Conservation (phyloP, 495 filamentous ascomycete species). For the Penicillium bovifimosum region DNA sequence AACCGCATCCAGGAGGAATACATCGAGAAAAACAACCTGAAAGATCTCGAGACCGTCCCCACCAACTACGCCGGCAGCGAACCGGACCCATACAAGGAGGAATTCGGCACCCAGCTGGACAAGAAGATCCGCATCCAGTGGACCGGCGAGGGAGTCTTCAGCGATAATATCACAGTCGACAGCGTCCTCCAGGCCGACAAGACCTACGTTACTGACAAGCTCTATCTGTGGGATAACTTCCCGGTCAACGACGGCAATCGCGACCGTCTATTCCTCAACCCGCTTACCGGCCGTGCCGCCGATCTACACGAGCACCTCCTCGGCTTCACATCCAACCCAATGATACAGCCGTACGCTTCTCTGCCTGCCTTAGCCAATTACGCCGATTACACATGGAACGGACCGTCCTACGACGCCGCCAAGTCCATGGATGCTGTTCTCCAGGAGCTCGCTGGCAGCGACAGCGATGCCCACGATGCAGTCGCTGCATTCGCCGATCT, state of each 20-base stretch:
- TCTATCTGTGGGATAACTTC: slow-evolving; percentile 16
- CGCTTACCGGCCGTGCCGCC: slow-evolving; percentile 8
- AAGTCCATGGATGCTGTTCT: slow-evolving; percentile 7
- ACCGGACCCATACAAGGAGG: slow-evolving; percentile 12
- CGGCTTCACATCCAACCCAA: slow-evolving; percentile 15
- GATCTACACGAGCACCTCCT: slow-evolving; percentile 11
- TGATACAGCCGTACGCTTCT: slow-evolving; percentile 12
- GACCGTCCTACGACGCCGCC: slow-evolving; percentile 3
- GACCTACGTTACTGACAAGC: slow-evolving; percentile 12
- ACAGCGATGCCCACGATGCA: slow-evolving; percentile 4
- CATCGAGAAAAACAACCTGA: slow-evolving; percentile 6
- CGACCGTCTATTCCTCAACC: slow-evolving; percentile 13
- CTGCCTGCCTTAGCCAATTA: slow-evolving; percentile 14
- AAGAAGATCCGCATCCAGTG: slow-evolving; percentile 16
- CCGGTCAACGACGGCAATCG: slow-evolving; percentile 16
- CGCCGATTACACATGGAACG: slow-evolving; percentile 15
- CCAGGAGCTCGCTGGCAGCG: slow-evolving; percentile 6
- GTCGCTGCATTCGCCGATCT: slow-evolving; percentile 10
- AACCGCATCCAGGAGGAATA: slow-evolving; percentile 12
- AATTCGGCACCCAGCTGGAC: slow-evolving; percentile 14
- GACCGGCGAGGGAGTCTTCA: slow-evolving; percentile 18
- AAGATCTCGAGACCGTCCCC: slow-evolving; percentile 12
- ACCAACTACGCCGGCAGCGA: slow-evolving; percentile 14
- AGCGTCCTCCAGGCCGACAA: slow-evolving; percentile 7
- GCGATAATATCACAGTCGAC: slow-evolving; percentile 12